Base-by-base conservation (phyloP, 164 flowering plant species). In the Protea cynaroides region DNA sequence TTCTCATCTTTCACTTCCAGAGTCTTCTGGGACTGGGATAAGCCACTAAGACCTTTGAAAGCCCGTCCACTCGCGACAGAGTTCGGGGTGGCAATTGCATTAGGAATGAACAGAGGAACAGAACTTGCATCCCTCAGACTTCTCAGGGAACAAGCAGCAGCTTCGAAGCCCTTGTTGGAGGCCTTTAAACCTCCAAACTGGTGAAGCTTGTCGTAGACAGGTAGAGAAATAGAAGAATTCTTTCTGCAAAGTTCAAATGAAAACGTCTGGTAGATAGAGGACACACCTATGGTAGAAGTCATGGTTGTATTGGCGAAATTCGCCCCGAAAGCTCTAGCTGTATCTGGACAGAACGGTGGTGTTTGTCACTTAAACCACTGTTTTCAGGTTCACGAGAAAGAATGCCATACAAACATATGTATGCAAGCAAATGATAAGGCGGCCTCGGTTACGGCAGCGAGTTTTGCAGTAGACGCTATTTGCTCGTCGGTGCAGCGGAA, bases 71-170 rank as follows among this genome's bases (percentile, higher is more conserved):
- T 87, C 64, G 84, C 72, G 8, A 85, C 74, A 21, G 87, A 82
- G 66, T 87, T 85, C n/a, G 87, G 87, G 11, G 94, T 81, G 1
- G 84, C 88, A 46, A 85, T 74, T 0, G 90, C 93, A 4, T 71
- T 74, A 17, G 83, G 67, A 53, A 66, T 44, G n/a, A 65, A 56
- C 11, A 71, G 34, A 15, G 65, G 51, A 44, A 43, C 7, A 21
- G 37, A n/a, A 8, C 55, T 43, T 2, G 22, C 7, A 18, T 58
- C n/a, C 58, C 63, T 54, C 14, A 46, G 18, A 25, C 57, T 58
- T 25, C 63, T 61, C n/a, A 58, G 53, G 1, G 72, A 62, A 62
- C 9, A 63, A 19, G 53, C 59, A 49, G 61, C 29, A 61, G 25
- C 18, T 19, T 62, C 49, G 24, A 66, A 56, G 46, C 38, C 19